These are phyloP conservation scores for Diplodia scrobiculata DNA, from an alignment of 2,329 filamentous ascomycete species.

Conservation along the genomic window DNA sequence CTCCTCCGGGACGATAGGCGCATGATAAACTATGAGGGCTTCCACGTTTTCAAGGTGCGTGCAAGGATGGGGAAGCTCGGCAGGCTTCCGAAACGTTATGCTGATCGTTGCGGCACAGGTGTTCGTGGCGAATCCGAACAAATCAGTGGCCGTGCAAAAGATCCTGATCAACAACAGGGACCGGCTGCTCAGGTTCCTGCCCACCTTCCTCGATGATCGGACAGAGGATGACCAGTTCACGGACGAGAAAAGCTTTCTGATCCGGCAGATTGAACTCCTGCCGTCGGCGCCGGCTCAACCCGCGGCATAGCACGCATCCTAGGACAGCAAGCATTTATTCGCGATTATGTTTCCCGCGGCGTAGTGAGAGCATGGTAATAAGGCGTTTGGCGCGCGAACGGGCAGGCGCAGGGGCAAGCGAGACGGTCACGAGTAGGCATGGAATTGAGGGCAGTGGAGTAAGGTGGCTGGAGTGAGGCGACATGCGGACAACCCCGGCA, in stretches of 20 bases:
- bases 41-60: slow-evolving; percentile 90
- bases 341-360: slow-evolving; percentile 8
- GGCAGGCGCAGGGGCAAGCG: slow-evolving; percentile 12
- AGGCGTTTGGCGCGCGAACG: slow-evolving; percentile 12
- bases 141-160: slow-evolving; percentile 92
- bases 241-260: slow-evolving; percentile 94
- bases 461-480: slow-evolving; percentile 14
- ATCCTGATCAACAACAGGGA: slow-evolving; percentile 96
- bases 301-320: not conserved
- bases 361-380: slow-evolving; percentile 6
- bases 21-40: slow-evolving; percentile 99
- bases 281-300: slow-evolving; percentile 36
- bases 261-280: slow-evolving; percentile 77
- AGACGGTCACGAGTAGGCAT: slow-evolving; percentile 1
- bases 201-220: slow-evolving; percentile 88
- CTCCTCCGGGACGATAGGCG: slow-evolving; percentile 90
- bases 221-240: slow-evolving; percentile 98
- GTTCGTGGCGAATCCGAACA: slow-evolving; percentile 97
- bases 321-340: not conserved
- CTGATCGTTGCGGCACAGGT: slow-evolving; percentile 55
- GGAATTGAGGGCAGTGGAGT: not conserved
- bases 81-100: slow-evolving; percentile 16
- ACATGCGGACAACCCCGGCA: slow-evolving; percentile 15
- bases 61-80: slow-evolving; percentile 22
- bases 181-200: slow-evolving; percentile 82